A percentile compares a stretch with the other conserved stretches of the same genome.
phyloP scores from a whole-genome alignment of 2,329 filamentous ascomycete genomes.

The Xylaria sp. region DNA sequence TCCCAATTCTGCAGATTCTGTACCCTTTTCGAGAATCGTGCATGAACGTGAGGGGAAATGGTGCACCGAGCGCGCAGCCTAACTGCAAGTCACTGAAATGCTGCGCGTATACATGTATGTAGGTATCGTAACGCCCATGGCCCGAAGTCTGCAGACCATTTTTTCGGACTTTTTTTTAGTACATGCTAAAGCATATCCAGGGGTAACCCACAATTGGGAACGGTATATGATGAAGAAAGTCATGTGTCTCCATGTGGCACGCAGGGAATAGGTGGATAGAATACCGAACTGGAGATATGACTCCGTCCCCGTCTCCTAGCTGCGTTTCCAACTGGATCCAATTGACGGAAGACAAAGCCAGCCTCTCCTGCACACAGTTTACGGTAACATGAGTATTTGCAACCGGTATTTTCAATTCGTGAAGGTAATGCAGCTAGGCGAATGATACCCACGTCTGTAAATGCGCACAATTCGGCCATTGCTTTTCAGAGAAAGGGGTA shows the following conservation, averaged over 20 bases:
- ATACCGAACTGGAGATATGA: not conserved
- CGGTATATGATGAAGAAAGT: constrained; percentile 13
- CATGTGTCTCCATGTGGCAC: constrained; percentile 32
- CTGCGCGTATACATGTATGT: not conserved
- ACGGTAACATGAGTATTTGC: not conserved
- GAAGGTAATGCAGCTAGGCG: not conserved
- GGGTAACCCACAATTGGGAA: constrained; percentile 4
- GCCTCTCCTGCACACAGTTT: not conserved
- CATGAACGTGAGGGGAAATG: constrained; percentile 30
- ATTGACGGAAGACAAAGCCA: constrained; percentile 8
- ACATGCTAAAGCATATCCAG: not conserved
- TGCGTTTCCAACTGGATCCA: not conserved
- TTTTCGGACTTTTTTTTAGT: constrained; percentile 5
- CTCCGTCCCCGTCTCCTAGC: constrained; percentile 23
- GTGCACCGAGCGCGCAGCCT: not conserved
- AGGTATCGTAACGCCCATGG: constrained; percentile 8
- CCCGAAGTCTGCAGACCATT: not conserved
- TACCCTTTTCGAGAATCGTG: not conserved
- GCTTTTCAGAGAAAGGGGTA: constrained; percentile 15
- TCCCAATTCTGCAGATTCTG: constrained; percentile 26
- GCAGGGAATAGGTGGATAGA: constrained; percentile 30
- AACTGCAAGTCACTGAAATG: constrained; percentile 17
- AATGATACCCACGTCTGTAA: constrained; percentile 5
- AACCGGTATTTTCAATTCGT: constrained; percentile 7
- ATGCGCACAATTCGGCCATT: constrained; percentile 5